These are phyloP conservation scores for Staphylotrichum longicolle DNA, from an alignment of 495 filamentous ascomycete genomes.

Conservation along the genomic window DNA sequence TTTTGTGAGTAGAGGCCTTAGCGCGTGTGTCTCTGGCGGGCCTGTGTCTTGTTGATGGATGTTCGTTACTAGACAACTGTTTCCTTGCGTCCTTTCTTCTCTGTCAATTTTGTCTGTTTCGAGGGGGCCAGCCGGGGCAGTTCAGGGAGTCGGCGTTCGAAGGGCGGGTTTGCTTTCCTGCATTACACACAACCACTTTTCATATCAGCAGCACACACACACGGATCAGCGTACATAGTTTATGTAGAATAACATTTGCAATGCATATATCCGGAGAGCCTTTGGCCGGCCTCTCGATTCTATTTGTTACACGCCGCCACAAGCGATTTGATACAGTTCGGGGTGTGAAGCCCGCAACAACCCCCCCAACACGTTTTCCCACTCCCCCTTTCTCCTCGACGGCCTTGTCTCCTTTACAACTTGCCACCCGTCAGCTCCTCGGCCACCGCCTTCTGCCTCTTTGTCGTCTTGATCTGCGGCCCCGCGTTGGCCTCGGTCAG, in stretches of 20 bases:
- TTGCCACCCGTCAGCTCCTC: constrained; percentile 53
- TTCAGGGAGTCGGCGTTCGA: constrained; percentile 14
- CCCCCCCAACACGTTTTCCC: too few relatives aligned
- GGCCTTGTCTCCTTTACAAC: constrained; percentile 28
- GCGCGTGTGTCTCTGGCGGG: too few relatives aligned
- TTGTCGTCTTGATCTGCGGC: constrained; percentile 28
- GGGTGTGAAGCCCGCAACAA: too few relatives aligned
- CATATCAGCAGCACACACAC: not conserved
- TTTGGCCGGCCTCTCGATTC: constrained; percentile 14
- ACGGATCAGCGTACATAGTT: constrained; percentile 1
- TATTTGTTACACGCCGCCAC: constrained; percentile 28
- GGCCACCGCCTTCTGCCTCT: constrained; percentile 45
- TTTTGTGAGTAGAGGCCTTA: not conserved
- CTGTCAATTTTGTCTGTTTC: constrained; percentile 5
- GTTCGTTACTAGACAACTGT: not conserved
- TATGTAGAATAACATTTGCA: constrained; percentile 13
- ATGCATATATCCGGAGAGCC: constrained; percentile 16
- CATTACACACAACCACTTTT: not conserved
- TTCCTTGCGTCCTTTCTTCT: too few relatives aligned
- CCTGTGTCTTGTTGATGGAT: not conserved
- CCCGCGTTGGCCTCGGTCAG: constrained; percentile 19
- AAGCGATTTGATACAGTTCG: constrained; percentile 22
- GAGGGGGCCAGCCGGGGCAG: not conserved
- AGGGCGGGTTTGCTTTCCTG: not conserved
- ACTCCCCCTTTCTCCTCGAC: not conserved